Conservation (phyloP, 192 early-diverging fungal genomes). For the Haplosporangium gracile region DNA sequence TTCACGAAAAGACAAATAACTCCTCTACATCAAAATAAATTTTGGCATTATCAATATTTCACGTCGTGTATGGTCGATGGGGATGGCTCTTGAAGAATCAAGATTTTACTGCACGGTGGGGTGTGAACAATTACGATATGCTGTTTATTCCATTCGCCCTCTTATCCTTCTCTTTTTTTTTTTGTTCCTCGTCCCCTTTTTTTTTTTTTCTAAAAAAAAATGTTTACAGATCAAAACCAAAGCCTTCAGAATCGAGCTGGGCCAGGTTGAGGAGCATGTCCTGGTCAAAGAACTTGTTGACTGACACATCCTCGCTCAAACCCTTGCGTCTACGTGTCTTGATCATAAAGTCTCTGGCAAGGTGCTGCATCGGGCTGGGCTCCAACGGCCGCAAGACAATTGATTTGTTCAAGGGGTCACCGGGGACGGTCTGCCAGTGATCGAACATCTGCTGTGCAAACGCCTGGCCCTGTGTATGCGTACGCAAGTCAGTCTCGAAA, state of each 20-base stretch:
- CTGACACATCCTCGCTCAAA: conserved; percentile 83
- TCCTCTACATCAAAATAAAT: no score
- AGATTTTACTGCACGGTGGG: no score
- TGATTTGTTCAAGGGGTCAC: conserved; percentile 93
- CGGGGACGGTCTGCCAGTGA: conserved; percentile 98
- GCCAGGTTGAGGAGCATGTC: conserved; percentile 54
- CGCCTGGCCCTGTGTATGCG: conserved; percentile 96
- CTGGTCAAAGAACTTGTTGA: conserved; percentile 75
- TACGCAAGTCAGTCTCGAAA: conserved; percentile 96
- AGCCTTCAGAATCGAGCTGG: conserved; percentile 48
- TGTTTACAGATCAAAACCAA: conserved; percentile 45
- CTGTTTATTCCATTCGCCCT: background rate
- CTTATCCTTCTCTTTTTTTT: background rate
- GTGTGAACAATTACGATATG: no score
- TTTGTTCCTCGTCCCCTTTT: background rate
- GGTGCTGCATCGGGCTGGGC: conserved; percentile 85
- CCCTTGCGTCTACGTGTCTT: conserved; percentile 97
- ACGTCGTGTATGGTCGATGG: no score
- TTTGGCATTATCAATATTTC: no score
- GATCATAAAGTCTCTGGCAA: conserved; percentile 99
- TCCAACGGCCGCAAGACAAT: conserved; percentile 92
- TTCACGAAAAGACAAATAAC: no score
- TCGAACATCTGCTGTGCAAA: conserved; percentile 99
- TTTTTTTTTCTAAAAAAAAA: background rate
- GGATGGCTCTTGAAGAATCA: no score